phyloP scores from a whole-genome alignment of 352 stramenopile species.

The Pythium pyrilobum region DNA sequence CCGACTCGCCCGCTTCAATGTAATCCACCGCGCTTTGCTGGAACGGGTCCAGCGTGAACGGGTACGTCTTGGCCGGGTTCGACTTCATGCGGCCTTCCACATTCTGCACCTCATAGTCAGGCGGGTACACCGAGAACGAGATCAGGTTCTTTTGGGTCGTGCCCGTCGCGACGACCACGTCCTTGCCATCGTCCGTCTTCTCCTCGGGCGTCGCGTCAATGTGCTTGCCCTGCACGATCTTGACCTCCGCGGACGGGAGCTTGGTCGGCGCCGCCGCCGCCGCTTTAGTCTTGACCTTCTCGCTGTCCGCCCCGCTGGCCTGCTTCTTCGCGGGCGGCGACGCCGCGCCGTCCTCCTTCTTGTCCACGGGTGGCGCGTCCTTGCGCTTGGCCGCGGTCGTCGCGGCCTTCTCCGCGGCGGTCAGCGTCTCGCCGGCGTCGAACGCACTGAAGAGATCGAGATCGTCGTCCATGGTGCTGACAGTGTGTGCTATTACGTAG shows the following conservation, averaged over 20 bases:
- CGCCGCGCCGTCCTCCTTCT: slow-evolving; percentile 22
- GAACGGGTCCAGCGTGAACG: slow-evolving; percentile 98
- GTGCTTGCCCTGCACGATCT: slow-evolving; percentile 68
- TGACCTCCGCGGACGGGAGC: slow-evolving; percentile 33
- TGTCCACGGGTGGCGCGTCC: slow-evolving; percentile 15
- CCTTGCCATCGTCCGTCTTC: slow-evolving; percentile 26
- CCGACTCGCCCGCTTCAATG: slow-evolving; percentile 96
- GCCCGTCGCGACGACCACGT: slow-evolving; percentile 86
- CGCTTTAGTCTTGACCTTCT: not conserved
- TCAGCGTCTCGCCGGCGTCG: slow-evolving; percentile 77
- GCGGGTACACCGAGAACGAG: slow-evolving; percentile 91
- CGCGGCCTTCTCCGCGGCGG: slow-evolving; percentile 40
- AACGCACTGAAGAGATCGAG: slow-evolving; percentile 94
- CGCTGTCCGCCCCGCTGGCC: slow-evolving; percentile 11
- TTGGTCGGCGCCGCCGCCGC: slow-evolving; percentile 7
- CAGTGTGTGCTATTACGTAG: not conserved
- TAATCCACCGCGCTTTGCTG: slow-evolving; percentile 95
- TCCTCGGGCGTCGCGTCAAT: slow-evolving; percentile 61
- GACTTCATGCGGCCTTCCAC: slow-evolving; percentile 40
- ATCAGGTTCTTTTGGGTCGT: slow-evolving; percentile 95
- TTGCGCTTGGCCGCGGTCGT: slow-evolving; percentile 39
- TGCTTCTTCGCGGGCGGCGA: slow-evolving; percentile 53
- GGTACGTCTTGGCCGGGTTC: slow-evolving; percentile 96
- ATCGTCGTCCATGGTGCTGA: slow-evolving; percentile 61
- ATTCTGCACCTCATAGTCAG: slow-evolving; percentile 45